Percentiles rank a stretch among this genome's conserved stretches.
These are phyloP conservation scores for Fusarium cicatricum DNA, from an alignment of 2,329 filamentous ascomycete species.

Conservation along the genomic window DNA sequence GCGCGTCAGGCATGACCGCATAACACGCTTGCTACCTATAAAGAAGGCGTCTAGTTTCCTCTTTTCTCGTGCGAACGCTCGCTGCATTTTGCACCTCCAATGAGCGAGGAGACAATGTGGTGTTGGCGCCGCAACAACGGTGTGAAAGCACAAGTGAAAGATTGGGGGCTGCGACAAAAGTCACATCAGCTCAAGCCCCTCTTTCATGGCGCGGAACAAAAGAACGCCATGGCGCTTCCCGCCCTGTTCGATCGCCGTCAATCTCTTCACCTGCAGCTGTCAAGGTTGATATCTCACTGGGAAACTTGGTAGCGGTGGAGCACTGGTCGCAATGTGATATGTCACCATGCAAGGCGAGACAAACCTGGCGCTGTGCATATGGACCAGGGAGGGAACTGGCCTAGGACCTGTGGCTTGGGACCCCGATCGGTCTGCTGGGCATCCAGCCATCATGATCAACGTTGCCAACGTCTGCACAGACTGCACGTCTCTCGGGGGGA, in stretches of 20 bases:
- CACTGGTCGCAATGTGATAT: slow-evolving; percentile 39
- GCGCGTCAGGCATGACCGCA: slow-evolving; percentile 28
- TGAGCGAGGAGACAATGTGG: slow-evolving; percentile 21
- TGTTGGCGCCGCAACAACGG: slow-evolving; percentile 15
- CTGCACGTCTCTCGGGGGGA: slow-evolving; percentile 3
- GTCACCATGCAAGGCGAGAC: slow-evolving; percentile 36
- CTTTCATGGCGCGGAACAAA: slow-evolving; percentile 3
- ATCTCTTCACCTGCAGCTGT: slow-evolving; percentile 13
- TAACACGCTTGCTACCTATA: slow-evolving; percentile 15
- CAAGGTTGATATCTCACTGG: slow-evolving; percentile 2
- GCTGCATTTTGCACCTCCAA: slow-evolving; percentile 22
- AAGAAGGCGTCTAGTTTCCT: slow-evolving; percentile 38
- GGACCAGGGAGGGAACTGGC: slow-evolving; percentile 21
- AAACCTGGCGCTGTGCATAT: slow-evolving; percentile 33
- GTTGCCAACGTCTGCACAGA: slow-evolving; percentile 19
- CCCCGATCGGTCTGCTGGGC: slow-evolving; percentile 19
- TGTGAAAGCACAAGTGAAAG: no score
- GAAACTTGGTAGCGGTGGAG: slow-evolving; percentile 21
- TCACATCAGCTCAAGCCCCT: background rate
- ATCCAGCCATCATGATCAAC: slow-evolving; percentile 20
- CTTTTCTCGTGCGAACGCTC: slow-evolving; percentile 36
- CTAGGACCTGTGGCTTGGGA: slow-evolving; percentile 26
- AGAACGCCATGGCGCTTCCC: slow-evolving; percentile 1
- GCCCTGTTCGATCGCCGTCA: slow-evolving; percentile 8
- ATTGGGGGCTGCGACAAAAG: slow-evolving; percentile 9